These are phyloP conservation scores for Ophiocordyceps polyrhachis-furcata DNA, from an alignment of 2,329 filamentous ascomycete species.

Conservation along the genomic window DNA sequence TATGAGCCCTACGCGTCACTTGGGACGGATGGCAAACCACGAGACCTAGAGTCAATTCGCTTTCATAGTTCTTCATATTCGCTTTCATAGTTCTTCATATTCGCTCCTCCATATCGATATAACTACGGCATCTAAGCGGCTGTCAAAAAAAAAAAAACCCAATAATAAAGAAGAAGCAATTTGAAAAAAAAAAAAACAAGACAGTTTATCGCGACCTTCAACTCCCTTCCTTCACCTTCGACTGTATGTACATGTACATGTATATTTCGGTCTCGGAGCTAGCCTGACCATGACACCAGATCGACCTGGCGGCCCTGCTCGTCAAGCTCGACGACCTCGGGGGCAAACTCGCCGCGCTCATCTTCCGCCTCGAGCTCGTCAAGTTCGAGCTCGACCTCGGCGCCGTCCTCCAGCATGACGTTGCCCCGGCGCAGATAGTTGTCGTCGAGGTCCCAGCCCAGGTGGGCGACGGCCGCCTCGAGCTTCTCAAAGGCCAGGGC, in stretches of 20 bases:
- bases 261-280: no score
- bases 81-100: no score
- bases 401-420: slow-evolving; percentile 32
- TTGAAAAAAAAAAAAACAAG: no score
- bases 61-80: slow-evolving; percentile 7
- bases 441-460: slow-evolving; percentile 37
- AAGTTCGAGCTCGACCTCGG: slow-evolving; percentile 27
- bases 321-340: slow-evolving; percentile 33
- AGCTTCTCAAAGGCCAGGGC: slow-evolving; percentile 25
- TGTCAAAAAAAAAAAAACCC: no score
- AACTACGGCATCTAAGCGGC: background rate
- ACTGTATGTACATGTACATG: no score
- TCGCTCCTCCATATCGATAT: no score
- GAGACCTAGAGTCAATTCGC: no score
- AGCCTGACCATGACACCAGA: slow-evolving; percentile 28
- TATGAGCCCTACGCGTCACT: no score
- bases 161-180: no score
- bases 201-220: background rate
- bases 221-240: no score
- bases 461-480: slow-evolving; percentile 13
- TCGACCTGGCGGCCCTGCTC: slow-evolving; percentile 31
- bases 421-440: slow-evolving; percentile 29
- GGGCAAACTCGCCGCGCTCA: slow-evolving; percentile 32
- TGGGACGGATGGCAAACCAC: no score
- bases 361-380: slow-evolving; percentile 34